A percentile compares a stretch with the other conserved stretches of the same genome.
Conservation (phyloP, 225 moss, liverwort and hornwort species). For the Antitrichia curtipendula region DNA sequence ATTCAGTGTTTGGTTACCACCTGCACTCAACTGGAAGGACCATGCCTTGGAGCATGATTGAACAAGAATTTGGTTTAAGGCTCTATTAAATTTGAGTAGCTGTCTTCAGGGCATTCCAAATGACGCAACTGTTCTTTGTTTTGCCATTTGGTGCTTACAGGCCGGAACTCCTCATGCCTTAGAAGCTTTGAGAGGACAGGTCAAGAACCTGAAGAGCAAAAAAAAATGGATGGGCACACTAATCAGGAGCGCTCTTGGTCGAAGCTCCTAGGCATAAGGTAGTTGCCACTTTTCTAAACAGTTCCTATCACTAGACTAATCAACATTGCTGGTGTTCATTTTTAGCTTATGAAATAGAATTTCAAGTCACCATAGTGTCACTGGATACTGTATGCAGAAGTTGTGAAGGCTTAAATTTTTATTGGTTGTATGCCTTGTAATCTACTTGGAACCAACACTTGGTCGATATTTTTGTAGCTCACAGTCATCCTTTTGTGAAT, state of each 20-base stretch:
- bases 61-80: neutral
- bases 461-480: too few species aligned
- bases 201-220: conserved; percentile 37
- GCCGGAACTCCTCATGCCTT: conserved; percentile 52
- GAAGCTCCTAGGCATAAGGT: conserved; percentile 8
- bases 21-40: neutral
- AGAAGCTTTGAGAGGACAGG: conserved; percentile 48
- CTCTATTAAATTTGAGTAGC: neutral
- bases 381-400: neutral
- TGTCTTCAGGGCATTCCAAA: neutral
- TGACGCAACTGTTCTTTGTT: neutral
- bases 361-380: neutral
- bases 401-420: too few species aligned
- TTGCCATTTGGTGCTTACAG: neutral
- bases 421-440: neutral
- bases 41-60: neutral
- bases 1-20: neutral
- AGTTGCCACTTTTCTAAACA: neutral
- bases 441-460: neutral
- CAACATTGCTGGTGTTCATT: neutral
- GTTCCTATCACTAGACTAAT: neutral
- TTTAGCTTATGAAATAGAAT: neutral
- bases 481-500: neutral
- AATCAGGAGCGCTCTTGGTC: conserved; percentile 40
- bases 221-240: conserved; percentile 44